Conservation (phyloP, 2,329 filamentous ascomycete species). For the Sordariomycetes sp. region DNA sequence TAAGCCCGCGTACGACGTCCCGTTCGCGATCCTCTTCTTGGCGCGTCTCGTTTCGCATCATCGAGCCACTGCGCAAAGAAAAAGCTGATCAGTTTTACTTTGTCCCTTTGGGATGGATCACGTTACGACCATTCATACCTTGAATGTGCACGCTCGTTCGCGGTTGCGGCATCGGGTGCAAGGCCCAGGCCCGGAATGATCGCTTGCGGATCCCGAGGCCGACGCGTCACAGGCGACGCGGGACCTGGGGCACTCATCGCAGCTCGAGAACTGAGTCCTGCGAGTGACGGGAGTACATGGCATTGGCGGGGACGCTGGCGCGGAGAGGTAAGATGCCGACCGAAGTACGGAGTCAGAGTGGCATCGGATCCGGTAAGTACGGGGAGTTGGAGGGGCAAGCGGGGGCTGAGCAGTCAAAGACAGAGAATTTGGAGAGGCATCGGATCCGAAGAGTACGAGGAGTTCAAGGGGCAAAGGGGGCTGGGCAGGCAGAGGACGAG, state of each 20-base stretch:
- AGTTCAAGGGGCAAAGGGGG: no score
- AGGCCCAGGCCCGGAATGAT: conserved; percentile 53
- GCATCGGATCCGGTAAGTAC: no score
- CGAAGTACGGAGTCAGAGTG: neutral
- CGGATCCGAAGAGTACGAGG: no score
- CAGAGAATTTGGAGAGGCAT: no score
- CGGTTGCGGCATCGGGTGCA: conserved; percentile 47
- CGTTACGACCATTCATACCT: conserved; percentile 8
- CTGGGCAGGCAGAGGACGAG: no score
- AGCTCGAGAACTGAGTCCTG: conserved; percentile 24
- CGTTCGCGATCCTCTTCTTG: conserved; percentile 5
- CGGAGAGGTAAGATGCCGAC: neutral
- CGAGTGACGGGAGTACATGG: conserved; percentile 9
- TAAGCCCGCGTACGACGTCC: conserved; percentile 8
- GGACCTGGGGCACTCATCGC: conserved; percentile 19
- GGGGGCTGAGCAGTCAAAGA: no score
- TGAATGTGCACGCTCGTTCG: conserved; percentile 16
- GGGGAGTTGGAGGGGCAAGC: no score
- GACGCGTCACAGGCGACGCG: conserved; percentile 19
- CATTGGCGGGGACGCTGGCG: conserved; percentile 2
- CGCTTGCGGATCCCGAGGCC: conserved; percentile 24
- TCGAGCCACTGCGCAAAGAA: conserved; percentile 14
- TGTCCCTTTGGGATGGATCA: neutral
- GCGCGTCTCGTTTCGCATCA: conserved; percentile 10
- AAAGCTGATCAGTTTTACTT: no score